Conservation (phyloP, 2,329 filamentous ascomycete species). For the Fusarium multiceps region DNA sequence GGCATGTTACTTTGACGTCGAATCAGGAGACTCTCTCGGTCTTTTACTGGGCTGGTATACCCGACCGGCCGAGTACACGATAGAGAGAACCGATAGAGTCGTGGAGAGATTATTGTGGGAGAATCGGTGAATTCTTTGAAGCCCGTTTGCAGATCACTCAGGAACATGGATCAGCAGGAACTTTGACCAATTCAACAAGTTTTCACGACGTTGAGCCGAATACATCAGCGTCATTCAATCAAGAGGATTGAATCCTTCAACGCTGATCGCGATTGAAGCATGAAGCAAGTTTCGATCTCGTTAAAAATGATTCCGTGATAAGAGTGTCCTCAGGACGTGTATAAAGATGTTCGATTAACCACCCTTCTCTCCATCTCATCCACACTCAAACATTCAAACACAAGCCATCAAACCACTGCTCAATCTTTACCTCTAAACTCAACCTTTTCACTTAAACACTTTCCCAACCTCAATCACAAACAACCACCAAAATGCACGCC, state of each 20-base stretch:
- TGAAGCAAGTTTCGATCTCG: neutral
- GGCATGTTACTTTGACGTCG: neutral
- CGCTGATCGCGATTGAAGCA: neutral
- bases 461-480: neutral
- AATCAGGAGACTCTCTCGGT: neutral
- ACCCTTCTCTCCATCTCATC: neutral
- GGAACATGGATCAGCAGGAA: neutral
- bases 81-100: neutral
- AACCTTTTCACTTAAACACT: neutral
- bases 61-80: neutral
- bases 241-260: neutral
- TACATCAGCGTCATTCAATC: neutral
- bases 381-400: neutral
- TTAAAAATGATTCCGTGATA: neutral
- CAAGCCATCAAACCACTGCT: neutral
- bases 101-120: neutral
- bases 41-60: neutral
- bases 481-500: conserved; percentile 9
- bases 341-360: neutral
- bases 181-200: neutral
- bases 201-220: neutral
- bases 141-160: neutral
- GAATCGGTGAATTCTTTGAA: neutral
- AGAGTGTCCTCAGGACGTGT: neutral
- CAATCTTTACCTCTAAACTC: neutral